phyloP scores from a whole-genome alignment of 805 yeast species.

The Ascoidea tarda region DNA sequence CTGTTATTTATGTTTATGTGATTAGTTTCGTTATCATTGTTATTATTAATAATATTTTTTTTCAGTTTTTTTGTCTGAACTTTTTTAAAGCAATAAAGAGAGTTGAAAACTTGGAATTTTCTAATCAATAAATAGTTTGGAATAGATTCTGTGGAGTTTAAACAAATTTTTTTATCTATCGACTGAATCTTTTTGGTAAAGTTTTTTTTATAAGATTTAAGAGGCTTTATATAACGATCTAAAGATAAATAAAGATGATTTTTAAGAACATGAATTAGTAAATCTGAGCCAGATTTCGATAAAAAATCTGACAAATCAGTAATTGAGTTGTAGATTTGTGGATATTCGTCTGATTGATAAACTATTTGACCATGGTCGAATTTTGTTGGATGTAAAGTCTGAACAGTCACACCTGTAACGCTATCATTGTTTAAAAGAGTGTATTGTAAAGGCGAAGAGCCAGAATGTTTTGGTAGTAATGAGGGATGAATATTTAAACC shows the following conservation, averaged over 20 bases:
- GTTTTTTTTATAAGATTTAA: neutral
- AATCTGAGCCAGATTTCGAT: neutral
- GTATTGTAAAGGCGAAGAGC: constrained; percentile 82
- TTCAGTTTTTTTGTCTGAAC: no score
- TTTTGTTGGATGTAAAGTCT: constrained; percentile 75
- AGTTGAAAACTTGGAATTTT: no score
- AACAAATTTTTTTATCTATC: no score
- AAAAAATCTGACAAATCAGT: neutral
- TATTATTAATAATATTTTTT: no score
- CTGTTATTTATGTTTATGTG: no score
- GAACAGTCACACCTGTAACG: constrained; percentile 75
- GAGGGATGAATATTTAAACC: constrained; percentile 94
- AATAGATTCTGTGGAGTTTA: no score
- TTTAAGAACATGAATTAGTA: neutral
- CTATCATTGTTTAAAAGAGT: constrained; percentile 52
- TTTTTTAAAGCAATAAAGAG: no score
- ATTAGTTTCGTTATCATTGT: no score
- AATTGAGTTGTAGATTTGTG: neutral
- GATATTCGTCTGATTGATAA: constrained; percentile 30
- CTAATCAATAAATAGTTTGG: no score
- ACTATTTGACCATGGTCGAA: constrained; percentile 74
- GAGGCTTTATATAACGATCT: no score
- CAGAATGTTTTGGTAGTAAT: constrained; percentile 65
- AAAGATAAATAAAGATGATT: no score
- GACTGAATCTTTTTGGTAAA: neutral